Percentiles rank a stretch among this genome's conserved stretches.
Conservation (phyloP, 2,329 filamentous ascomycete species). For the Stemphylium beticola region DNA sequence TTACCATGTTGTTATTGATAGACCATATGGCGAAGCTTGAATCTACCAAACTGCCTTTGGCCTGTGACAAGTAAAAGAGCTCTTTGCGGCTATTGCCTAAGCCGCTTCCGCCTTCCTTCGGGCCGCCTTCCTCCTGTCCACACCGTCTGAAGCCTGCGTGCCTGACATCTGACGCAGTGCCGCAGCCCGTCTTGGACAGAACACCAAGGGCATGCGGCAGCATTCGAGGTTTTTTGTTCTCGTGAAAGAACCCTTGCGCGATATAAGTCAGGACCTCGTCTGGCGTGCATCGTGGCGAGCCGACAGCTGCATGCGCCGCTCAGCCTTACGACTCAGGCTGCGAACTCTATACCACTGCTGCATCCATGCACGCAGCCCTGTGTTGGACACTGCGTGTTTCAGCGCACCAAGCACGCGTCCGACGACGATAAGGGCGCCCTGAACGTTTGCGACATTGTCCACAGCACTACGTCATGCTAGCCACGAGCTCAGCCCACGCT, state of each 20-base stretch:
- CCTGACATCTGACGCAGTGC: slow-evolving; percentile 25
- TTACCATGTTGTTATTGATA: slow-evolving; percentile 8
- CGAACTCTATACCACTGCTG: slow-evolving; percentile 17
- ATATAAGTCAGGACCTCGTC: slow-evolving; percentile 14
- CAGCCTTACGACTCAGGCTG: slow-evolving; percentile 44
- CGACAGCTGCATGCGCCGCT: slow-evolving; percentile 25
- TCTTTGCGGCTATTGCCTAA: slow-evolving; percentile 28
- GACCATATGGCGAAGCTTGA: slow-evolving; percentile 13
- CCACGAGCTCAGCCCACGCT: not conserved
- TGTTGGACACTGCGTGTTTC: slow-evolving; percentile 13
- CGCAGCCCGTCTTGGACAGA: slow-evolving; percentile 19
- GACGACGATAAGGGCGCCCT: too few relatives aligned
- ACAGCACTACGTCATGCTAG: slow-evolving; percentile 12
- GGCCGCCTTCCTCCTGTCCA: slow-evolving; percentile 37
- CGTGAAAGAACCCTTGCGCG: slow-evolving; percentile 27
- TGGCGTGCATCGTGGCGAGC: slow-evolving; percentile 21
- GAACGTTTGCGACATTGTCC: too few relatives aligned
- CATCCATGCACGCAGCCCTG: not conserved
- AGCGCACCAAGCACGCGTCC: not conserved
- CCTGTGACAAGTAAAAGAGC: slow-evolving; percentile 6
- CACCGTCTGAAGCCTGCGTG: slow-evolving; percentile 26
- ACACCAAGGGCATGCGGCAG: slow-evolving; percentile 19
- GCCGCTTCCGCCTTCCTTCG: slow-evolving; percentile 26
- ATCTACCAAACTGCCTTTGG: slow-evolving; percentile 1
- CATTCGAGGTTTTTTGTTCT: too few relatives aligned